Evolutionary conservation across 805 yeast species (phyloP).

Genomic region (Metschnikowia borealis): DNA sequence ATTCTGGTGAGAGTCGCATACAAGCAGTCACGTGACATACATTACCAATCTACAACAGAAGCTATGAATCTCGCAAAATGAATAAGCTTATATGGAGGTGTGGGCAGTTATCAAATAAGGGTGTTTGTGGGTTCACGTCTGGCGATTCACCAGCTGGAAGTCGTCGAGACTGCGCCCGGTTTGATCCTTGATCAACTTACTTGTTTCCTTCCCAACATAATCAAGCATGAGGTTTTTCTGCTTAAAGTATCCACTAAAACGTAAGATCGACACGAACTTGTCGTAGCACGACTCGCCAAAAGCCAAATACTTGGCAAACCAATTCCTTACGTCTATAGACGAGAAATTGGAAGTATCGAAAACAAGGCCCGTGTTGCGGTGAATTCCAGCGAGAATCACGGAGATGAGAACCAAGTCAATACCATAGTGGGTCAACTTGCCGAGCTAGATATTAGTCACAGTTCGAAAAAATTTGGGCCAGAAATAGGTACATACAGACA

Average conservation of each 20-base stretch:
- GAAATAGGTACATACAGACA: conserved; percentile 7
- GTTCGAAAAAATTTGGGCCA: background rate
- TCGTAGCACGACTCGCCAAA: conserved; percentile 63
- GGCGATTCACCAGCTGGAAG: conserved; percentile 2
- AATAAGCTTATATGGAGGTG: background rate
- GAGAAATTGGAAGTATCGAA: conserved; percentile 49
- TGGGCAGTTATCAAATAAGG: too few species aligned
- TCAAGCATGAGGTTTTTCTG: conserved; percentile 38
- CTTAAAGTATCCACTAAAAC: conserved; percentile 48
- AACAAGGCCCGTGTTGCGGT: conserved; percentile 74
- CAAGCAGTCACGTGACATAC: too few species aligned
- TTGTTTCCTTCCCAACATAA: conserved; percentile 30
- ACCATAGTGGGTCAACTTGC: conserved; percentile 65
- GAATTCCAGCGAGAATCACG: conserved; percentile 79
- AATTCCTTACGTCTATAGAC: conserved; percentile 41
- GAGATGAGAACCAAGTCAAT: conserved; percentile 76
- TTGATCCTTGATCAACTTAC: conserved; percentile 5
- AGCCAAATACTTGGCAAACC: conserved; percentile 49
- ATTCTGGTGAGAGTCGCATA: too few species aligned
- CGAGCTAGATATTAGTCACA: conserved; percentile 38
- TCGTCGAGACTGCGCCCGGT: conserved; percentile 29
- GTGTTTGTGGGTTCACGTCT: too few species aligned
- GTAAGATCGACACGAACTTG: conserved; percentile 41
- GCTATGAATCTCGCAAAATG: background rate
- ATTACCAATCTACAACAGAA: too few species aligned